Conservation (phyloP, 116 monocot species). For the Trichopus zeylanicus region DNA sequence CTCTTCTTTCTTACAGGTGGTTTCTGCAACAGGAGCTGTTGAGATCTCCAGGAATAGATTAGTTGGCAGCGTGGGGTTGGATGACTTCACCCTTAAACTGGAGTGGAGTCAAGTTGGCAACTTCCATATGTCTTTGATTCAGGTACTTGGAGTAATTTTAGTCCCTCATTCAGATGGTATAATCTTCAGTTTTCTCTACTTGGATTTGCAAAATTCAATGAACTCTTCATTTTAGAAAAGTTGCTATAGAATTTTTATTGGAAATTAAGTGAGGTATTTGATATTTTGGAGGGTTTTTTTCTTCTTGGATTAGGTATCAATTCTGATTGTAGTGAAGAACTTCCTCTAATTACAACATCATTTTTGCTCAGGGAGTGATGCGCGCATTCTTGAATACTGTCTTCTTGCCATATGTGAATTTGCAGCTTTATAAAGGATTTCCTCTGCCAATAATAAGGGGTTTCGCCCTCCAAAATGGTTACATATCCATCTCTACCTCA, state of each 20-base stretch:
- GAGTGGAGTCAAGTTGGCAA: slow-evolving; percentile 95
- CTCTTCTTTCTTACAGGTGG: slow-evolving; percentile 28
- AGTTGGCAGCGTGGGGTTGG: slow-evolving; percentile 39
- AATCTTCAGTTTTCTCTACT: too few relatives aligned
- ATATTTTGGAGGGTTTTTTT: too few relatives aligned
- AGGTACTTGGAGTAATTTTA: slow-evolving; percentile 48
- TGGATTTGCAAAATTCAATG: neutral
- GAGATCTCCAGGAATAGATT: slow-evolving; percentile 64
- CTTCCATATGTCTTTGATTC: slow-evolving; percentile 79
- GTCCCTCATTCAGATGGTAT: neutral
- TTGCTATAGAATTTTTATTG: too few relatives aligned
- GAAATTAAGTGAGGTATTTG: too few relatives aligned
- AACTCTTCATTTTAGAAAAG: too few relatives aligned
- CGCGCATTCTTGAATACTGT: slow-evolving; percentile 56
- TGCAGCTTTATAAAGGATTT: slow-evolving; percentile 50
- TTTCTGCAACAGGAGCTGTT: slow-evolving; percentile 52
- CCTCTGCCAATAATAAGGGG: slow-evolving; percentile 69
- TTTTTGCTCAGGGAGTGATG: slow-evolving; percentile 40
- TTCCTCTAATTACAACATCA: neutral
- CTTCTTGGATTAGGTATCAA: too few relatives aligned
- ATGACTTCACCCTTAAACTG: slow-evolving; percentile 56
- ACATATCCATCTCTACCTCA: slow-evolving; percentile 36
- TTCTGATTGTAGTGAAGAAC: too few relatives aligned
- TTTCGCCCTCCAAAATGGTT: slow-evolving; percentile 57
- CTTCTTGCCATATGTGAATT: slow-evolving; percentile 69